A percentile compares a stretch with the other conserved stretches of the same genome.
phyloP scores from a whole-genome alignment of 805 yeast genomes.

The Saccharomycopsis babjevae region DNA sequence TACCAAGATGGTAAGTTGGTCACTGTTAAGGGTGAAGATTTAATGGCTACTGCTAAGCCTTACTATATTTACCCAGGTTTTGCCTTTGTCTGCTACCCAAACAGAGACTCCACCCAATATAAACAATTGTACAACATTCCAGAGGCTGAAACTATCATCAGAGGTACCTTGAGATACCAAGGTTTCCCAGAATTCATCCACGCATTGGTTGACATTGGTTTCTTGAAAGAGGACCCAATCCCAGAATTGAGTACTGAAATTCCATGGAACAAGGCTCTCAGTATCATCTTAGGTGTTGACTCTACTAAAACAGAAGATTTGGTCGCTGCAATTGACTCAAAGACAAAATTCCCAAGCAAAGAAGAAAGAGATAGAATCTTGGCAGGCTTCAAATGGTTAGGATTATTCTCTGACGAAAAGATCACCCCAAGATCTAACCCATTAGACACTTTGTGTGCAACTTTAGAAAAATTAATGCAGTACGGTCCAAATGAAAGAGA shows the following conservation, averaged over 20 bases:
- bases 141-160: conserved; percentile 91
- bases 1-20: conserved; percentile 79
- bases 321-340: conserved; percentile 60
- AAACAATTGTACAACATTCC: conserved; percentile 89
- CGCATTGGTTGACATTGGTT: conserved; percentile 88
- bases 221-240: conserved; percentile 68
- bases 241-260: conserved; percentile 46
- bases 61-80: conserved; percentile 94
- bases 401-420: conserved; percentile 65
- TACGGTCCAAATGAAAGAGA: conserved; percentile 94
- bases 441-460: conserved; percentile 92
- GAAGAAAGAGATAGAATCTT: conserved; percentile 81
- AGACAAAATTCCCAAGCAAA: conserved; percentile 70
- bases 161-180: conserved; percentile 96
- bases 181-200: conserved; percentile 98
- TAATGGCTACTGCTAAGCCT: conserved; percentile 92
- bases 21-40: conserved; percentile 73
- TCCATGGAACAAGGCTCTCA: conserved; percentile 86
- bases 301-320: conserved; percentile 66
- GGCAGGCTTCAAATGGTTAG: conserved; percentile 89
- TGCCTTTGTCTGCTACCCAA: conserved; percentile 91
- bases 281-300: conserved; percentile 61
- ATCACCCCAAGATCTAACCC: conserved; percentile 90
- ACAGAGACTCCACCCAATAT: conserved; percentile 94
- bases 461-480: conserved; percentile 92